Conservation (phyloP, 2,329 filamentous ascomycete genomes). For the Neofusicoccum kwambonambiense region DNA sequence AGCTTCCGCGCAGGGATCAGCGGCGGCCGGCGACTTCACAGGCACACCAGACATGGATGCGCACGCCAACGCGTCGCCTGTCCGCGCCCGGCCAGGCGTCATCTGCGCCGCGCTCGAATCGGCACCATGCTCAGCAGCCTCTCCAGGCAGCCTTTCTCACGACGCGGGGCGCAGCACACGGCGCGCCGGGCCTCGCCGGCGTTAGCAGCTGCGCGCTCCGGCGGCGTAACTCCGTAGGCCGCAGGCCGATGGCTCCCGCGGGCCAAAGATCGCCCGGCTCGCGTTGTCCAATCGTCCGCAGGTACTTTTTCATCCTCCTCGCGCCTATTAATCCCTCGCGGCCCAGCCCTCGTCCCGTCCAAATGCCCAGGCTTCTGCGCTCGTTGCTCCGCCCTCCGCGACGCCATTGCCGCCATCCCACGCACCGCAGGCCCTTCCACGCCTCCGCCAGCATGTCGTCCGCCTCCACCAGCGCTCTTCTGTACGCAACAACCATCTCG, state of each 20-base stretch:
- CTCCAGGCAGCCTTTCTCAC: background rate
- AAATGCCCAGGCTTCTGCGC: slow-evolving; percentile 9
- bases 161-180: background rate
- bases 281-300: background rate
- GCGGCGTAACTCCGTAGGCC: background rate
- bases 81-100: background rate
- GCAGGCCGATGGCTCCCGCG: background rate
- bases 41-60: no score
- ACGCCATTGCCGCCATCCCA: background rate
- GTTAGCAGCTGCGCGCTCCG: background rate
- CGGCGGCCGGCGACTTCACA: background rate
- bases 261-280: slow-evolving; percentile 5
- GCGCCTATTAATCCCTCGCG: background rate
- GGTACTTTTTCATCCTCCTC: background rate
- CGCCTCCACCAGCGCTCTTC: slow-evolving; percentile 30
- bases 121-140: background rate
- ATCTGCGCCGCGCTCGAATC: background rate
- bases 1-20: background rate
- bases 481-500: slow-evolving; percentile 43
- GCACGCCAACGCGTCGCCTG: background rate
- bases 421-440: slow-evolving; percentile 9
- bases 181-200: background rate
- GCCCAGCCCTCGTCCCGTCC: slow-evolving; percentile 34
- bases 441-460: slow-evolving; percentile 26
- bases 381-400: slow-evolving; percentile 3